Evolutionary conservation across 1,139 yeast genomes (phyloP).

Genomic region (Groenewaldozyma sp.): DNA sequence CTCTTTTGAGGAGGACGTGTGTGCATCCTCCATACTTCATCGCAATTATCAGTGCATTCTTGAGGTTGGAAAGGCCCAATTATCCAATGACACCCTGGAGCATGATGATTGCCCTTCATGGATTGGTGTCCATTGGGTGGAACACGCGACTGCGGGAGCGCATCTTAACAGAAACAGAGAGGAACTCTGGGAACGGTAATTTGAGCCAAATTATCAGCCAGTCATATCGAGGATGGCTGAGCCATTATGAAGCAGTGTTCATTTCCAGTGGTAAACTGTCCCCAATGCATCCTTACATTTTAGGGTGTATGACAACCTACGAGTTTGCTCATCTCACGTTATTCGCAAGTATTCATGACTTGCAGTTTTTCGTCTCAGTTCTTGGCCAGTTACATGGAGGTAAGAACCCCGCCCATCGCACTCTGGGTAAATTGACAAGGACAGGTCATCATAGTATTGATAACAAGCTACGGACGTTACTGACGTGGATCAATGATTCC

Average conservation of each 20-base stretch:
- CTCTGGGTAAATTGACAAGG: background rate
- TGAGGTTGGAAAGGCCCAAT: slow-evolving; percentile 15
- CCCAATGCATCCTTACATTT: slow-evolving; percentile 20
- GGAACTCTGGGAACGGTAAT: background rate
- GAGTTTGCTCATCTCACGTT: slow-evolving; percentile 22
- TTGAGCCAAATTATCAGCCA: slow-evolving; percentile 19
- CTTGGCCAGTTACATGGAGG: slow-evolving; percentile 7
- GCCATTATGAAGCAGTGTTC: slow-evolving; percentile 19
- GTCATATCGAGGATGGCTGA: slow-evolving; percentile 20
- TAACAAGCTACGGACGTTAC: background rate
- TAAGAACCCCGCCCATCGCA: background rate
- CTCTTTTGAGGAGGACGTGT: slow-evolving; percentile 7
- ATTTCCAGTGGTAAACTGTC: slow-evolving; percentile 18
- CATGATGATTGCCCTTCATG: slow-evolving; percentile 22
- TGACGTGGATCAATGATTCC: background rate
- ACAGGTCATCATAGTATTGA: background rate
- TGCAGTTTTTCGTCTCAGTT: slow-evolving; percentile 12
- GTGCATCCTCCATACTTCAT: slow-evolving; percentile 19
- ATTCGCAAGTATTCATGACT: slow-evolving; percentile 14
- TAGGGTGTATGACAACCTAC: slow-evolving; percentile 22
- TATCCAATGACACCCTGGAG: slow-evolving; percentile 21
- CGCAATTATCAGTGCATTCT: slow-evolving; percentile 16
- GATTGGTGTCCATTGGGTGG: slow-evolving; percentile 22
- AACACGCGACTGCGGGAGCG: slow-evolving; percentile 18
- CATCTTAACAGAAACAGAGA: slow-evolving; percentile 12